A percentile compares a stretch with the other conserved stretches of the same genome.
phyloP scores from a whole-genome alignment of 2,329 filamentous ascomycete genomes.

The Sclerotinia nivalis region DNA sequence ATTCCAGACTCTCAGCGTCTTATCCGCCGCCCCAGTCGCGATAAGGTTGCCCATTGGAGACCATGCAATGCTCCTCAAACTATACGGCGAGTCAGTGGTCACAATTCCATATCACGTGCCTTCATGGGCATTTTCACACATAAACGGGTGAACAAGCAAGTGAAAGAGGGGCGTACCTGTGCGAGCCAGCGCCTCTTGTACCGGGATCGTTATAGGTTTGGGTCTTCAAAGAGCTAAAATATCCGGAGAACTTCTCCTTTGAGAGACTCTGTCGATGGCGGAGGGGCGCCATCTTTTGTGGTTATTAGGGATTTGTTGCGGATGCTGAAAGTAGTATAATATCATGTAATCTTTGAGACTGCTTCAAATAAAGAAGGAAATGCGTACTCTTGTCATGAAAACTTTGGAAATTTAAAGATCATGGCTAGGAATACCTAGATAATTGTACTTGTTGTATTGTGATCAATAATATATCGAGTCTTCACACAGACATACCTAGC shows the following conservation, averaged over 20 bases:
- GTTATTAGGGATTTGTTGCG: not conserved
- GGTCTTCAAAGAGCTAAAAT: constrained; percentile 69
- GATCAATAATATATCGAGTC: not conserved
- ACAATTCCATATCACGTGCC: not conserved
- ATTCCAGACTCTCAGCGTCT: constrained; percentile 77
- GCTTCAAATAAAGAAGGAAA: not conserved
- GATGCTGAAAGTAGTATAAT: not conserved
- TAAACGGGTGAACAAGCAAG: not conserved
- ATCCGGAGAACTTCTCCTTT: constrained; percentile 67
- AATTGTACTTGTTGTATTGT: not conserved
- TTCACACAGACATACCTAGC: not conserved
- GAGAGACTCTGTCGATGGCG: constrained; percentile 57
- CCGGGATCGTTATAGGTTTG: constrained; percentile 67
- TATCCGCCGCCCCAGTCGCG: constrained; percentile 74
- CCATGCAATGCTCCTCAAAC: constrained; percentile 82
- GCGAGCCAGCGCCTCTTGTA: constrained; percentile 54
- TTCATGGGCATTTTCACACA: not conserved
- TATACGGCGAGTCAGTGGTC: constrained; percentile 40
- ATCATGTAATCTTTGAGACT: not conserved
- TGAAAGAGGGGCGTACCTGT: constrained; percentile 52
- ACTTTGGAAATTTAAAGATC: not conserved
- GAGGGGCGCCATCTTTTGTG: constrained; percentile 33
- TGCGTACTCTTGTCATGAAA: constrained; percentile 1
- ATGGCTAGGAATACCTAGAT: not conserved
- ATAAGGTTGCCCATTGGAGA: constrained; percentile 81